Conservation (phyloP, 2,329 filamentous ascomycete species). For the Emergomyces orientalis region DNA sequence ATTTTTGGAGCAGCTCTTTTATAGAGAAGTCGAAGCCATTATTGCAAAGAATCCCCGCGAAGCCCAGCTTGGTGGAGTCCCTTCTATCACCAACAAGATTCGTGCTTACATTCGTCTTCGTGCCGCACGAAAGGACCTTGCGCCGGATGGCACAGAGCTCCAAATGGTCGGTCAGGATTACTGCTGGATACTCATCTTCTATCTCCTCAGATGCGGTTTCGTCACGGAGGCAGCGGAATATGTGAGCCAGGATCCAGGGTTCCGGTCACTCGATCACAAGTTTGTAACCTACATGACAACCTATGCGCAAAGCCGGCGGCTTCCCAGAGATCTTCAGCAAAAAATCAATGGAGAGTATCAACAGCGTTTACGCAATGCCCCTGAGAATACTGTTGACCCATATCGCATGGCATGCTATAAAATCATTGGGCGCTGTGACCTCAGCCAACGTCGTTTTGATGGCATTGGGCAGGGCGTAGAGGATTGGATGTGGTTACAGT, state of each 20-base stretch:
- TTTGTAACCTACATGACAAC: conserved; percentile 81
- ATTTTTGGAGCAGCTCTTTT: conserved; percentile 75
- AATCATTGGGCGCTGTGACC: conserved; percentile 71
- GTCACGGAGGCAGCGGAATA: conserved; percentile 77
- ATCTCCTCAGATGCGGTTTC: conserved; percentile 75
- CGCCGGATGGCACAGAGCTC: conserved; percentile 68
- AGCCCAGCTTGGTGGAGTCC: conserved; percentile 79
- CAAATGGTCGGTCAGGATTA: conserved; percentile 74
- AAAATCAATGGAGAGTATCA: conserved; percentile 86
- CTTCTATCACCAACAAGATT: conserved; percentile 80
- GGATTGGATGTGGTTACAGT: conserved; percentile 60
- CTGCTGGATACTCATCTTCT: conserved; percentile 92
- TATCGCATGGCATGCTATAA: conserved; percentile 98
- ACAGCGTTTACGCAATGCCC: conserved; percentile 71
- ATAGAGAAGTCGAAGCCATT: conserved; percentile 63
- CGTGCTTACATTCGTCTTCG: conserved; percentile 83
- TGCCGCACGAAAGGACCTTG: conserved; percentile 70
- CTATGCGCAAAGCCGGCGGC: conserved; percentile 69
- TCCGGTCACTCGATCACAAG: conserved; percentile 81
- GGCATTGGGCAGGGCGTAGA: conserved; percentile 51
- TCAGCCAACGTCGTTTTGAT: conserved; percentile 49
- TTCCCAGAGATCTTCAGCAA: conserved; percentile 71
- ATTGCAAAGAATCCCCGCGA: conserved; percentile 79
- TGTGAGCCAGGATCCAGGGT: conserved; percentile 68
- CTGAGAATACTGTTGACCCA: conserved; percentile 80